Conservation (phyloP, 2,329 filamentous ascomycete species). For the Madurella fahalii region DNA sequence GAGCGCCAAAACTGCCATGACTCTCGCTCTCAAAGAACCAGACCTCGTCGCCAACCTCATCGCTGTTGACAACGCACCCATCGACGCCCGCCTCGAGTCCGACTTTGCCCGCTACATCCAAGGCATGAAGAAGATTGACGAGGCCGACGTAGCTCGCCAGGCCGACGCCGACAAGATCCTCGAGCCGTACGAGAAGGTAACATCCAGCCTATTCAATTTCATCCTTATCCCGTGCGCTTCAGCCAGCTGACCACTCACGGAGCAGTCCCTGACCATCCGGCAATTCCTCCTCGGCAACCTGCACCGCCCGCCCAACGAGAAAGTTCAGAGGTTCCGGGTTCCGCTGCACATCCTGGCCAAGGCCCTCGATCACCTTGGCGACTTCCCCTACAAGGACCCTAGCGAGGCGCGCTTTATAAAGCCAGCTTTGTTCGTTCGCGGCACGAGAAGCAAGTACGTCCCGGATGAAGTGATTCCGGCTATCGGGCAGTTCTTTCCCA, state of each 20-base stretch:
- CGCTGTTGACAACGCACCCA: slow-evolving; percentile 86
- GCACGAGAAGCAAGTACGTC: slow-evolving; percentile 73
- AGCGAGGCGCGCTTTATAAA: slow-evolving; percentile 66
- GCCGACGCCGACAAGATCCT: slow-evolving; percentile 79
- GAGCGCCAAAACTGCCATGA: slow-evolving; percentile 93
- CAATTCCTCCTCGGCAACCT: slow-evolving; percentile 92
- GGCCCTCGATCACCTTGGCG: slow-evolving; percentile 70
- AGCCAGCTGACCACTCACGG: background rate
- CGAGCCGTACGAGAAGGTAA: slow-evolving; percentile 64
- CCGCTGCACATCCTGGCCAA: slow-evolving; percentile 68
- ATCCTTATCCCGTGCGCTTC: background rate
- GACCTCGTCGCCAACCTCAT: slow-evolving; percentile 66
- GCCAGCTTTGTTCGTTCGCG: slow-evolving; percentile 75
- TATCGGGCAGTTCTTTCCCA: slow-evolving; percentile 77
- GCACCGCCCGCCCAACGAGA: slow-evolving; percentile 47
- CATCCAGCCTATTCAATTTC: background rate
- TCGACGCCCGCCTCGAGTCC: slow-evolving; percentile 69
- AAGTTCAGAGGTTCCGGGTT: slow-evolving; percentile 69
- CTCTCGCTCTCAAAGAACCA: slow-evolving; percentile 69
- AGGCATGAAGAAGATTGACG: slow-evolving; percentile 79
- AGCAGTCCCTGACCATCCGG: slow-evolving; percentile 66
- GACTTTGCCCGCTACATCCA: slow-evolving; percentile 77
- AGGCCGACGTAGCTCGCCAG: slow-evolving; percentile 61
- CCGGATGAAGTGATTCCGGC: slow-evolving; percentile 75
- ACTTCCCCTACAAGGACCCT: slow-evolving; percentile 81